Evolutionary conservation across 129 eudicot species (phyloP).

Genomic region (Chrysanthemum makinoi): DNA sequence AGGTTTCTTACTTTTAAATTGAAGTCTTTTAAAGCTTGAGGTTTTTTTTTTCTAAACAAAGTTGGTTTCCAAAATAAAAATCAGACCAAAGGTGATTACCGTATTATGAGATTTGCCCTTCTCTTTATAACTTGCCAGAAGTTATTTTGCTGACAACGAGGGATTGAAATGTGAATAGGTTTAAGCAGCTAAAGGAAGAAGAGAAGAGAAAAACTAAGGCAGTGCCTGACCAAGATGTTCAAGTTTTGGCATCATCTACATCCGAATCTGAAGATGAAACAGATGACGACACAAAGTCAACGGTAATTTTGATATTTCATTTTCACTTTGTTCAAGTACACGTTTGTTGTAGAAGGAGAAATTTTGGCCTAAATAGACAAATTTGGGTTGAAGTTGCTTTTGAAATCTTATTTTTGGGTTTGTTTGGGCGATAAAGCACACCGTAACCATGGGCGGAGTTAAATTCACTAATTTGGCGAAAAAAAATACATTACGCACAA

Average conservation of each 20-base stretch:
- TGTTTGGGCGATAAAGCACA: no score
- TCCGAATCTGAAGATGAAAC: slow-evolving; percentile 61
- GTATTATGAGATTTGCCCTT: no score
- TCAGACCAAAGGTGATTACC: not conserved
- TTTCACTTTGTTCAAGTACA: not conserved
- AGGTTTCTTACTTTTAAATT: not conserved
- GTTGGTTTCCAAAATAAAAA: slow-evolving; percentile 5
- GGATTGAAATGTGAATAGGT: slow-evolving; percentile 41
- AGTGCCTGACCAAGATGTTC: slow-evolving; percentile 45
- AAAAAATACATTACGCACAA: no score
- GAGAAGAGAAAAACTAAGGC: slow-evolving; percentile 60
- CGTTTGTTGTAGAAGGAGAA: not conserved
- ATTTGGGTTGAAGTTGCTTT: no score
- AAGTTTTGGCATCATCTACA: slow-evolving; percentile 50
- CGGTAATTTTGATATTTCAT: slow-evolving; percentile 40
- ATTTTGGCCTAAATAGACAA: no score
- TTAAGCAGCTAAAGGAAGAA: slow-evolving; percentile 73
- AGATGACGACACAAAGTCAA: slow-evolving; percentile 44
- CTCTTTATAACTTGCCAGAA: not conserved
- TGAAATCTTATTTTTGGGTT: no score
- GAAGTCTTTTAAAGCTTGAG: not conserved
- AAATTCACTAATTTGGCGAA: no score
- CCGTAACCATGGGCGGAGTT: no score
- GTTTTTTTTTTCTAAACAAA: slow-evolving; percentile 4
- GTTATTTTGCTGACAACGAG: slow-evolving; percentile 15